Conservation (phyloP, 306 rosid species). For the Vigna unguiculata region DNA sequence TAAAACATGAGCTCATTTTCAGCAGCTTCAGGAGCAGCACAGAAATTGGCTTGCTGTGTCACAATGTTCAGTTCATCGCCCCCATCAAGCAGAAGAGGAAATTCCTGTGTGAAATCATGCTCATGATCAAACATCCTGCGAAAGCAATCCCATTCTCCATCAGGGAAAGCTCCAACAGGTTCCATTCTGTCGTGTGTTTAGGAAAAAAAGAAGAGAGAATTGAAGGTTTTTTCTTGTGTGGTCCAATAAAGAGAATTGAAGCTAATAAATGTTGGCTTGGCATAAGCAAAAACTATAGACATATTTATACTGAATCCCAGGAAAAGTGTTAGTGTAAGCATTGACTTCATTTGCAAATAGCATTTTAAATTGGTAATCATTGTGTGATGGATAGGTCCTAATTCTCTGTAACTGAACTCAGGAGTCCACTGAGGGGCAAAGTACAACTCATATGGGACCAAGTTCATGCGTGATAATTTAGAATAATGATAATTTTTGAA, state of each 20-base stretch:
- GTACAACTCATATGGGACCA: slow-evolving; percentile 67
- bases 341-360: slow-evolving; percentile 56
- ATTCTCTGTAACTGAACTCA: slow-evolving; percentile 63
- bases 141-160: slow-evolving; percentile 77
- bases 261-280: slow-evolving; percentile 47
- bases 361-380: slow-evolving; percentile 56
- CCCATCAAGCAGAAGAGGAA: slow-evolving; percentile 48
- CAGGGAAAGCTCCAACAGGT: slow-evolving; percentile 63
- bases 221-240: background rate
- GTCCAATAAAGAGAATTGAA: slow-evolving; percentile 33
- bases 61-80: slow-evolving; percentile 50
- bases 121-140: slow-evolving; percentile 55
- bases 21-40: slow-evolving; percentile 39
- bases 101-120: slow-evolving; percentile 54
- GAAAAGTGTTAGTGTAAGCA: slow-evolving; percentile 48
- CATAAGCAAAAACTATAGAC: slow-evolving; percentile 34
- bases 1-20: slow-evolving; percentile 54
- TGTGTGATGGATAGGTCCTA: slow-evolving; percentile 58
- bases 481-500: slow-evolving; percentile 44
- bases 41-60: slow-evolving; percentile 45
- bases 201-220: background rate
- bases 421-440: slow-evolving; percentile 68
- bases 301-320: slow-evolving; percentile 54
- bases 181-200: slow-evolving; percentile 59
- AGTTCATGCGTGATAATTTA: slow-evolving; percentile 55